Evolutionary conservation across 345 rosid species (phyloP).

Genomic region (Mercurialis annua): DNA sequence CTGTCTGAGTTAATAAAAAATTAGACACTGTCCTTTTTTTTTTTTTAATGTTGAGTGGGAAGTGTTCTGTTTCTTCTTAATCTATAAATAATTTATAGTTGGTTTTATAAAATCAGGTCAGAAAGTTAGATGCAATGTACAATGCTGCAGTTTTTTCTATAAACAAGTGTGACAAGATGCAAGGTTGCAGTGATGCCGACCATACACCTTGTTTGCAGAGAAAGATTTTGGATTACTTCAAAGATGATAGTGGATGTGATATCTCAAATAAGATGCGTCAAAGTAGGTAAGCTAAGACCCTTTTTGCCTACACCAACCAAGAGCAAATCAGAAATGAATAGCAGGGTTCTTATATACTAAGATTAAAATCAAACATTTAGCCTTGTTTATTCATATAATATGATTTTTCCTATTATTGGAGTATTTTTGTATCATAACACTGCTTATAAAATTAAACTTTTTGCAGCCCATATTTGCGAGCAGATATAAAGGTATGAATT

Average conservation of each 20-base stretch:
- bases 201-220: constrained; percentile 57
- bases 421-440: not conserved
- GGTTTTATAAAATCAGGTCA: constrained; percentile 34
- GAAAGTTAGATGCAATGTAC: constrained; percentile 50
- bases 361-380: not conserved
- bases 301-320: constrained; percentile 1
- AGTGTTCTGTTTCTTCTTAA: constrained; percentile 1
- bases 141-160: constrained; percentile 42
- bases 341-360: not conserved
- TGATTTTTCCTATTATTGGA: not conserved
- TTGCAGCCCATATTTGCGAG: constrained; percentile 86
- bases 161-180: constrained; percentile 38
- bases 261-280: constrained; percentile 38
- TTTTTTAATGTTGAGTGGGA: no score
- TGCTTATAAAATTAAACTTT: constrained; percentile 33
- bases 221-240: constrained; percentile 56
- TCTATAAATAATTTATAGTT: constrained; percentile 7
- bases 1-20: not conserved
- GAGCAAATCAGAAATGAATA: constrained; percentile 2
- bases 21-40: not conserved
- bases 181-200: constrained; percentile 41
- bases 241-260: constrained; percentile 24
- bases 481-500: constrained; percentile 83
- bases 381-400: not conserved
- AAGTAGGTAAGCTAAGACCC: constrained; percentile 40